phyloP scores from a whole-genome alignment of 306 rosid genomes.

The Parietaria judaica region DNA sequence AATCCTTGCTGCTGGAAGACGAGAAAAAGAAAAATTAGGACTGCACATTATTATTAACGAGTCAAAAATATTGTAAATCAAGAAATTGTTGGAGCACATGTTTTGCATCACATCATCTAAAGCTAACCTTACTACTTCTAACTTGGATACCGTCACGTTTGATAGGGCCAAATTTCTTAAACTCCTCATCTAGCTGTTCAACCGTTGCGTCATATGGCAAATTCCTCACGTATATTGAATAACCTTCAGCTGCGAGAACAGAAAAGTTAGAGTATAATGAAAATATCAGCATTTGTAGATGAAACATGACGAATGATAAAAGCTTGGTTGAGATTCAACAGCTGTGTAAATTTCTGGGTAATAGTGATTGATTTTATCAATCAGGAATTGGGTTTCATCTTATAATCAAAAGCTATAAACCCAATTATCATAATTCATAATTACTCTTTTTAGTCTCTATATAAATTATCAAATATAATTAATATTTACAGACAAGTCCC shows the following conservation, averaged over 20 bases:
- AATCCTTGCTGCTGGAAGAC: constrained; percentile 70
- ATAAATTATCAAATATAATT: too few species aligned
- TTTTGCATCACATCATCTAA: background rate
- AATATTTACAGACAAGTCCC: too few species aligned
- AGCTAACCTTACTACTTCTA: constrained; percentile 69
- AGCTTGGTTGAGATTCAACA: too few species aligned
- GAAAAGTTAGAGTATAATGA: too few species aligned
- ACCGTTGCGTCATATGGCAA: constrained; percentile 85
- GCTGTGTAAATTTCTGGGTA: too few species aligned
- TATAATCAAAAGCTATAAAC: too few species aligned
- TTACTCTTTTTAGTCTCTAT: too few species aligned
- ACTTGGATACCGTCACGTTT: constrained; percentile 95
- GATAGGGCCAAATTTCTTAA: constrained; percentile 85
- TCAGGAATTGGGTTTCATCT: too few species aligned
- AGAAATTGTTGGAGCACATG: constrained; percentile 16
- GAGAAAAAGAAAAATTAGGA: constrained; percentile 23
- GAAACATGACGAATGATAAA: background rate
- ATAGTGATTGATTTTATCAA: too few species aligned
- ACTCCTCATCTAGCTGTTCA: constrained; percentile 77
- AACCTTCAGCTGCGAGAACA: constrained; percentile 59
- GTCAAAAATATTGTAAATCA: constrained; percentile 1
- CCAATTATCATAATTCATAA: too few species aligned
- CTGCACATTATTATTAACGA: constrained; percentile 5
- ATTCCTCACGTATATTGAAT: constrained; percentile 84
- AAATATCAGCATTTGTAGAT: background rate